These are phyloP conservation scores for Spergularia marina DNA, from an alignment of 148 eudicot genomes.

Conservation along the genomic window DNA sequence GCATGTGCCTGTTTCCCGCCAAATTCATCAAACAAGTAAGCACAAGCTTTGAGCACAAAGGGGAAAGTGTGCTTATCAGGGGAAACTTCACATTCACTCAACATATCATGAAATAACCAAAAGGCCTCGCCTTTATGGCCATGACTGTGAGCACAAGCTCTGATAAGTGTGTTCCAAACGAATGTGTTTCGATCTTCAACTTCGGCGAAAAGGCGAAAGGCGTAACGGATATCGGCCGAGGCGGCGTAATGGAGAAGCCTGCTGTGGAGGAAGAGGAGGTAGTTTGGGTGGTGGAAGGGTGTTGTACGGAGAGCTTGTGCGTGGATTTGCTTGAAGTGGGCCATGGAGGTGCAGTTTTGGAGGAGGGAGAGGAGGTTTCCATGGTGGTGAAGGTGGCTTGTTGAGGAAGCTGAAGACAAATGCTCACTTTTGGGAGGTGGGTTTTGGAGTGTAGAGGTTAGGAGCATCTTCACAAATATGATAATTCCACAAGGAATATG, in stretches of 20 bases:
- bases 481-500: too few relatives aligned
- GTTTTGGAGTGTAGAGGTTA: conserved; percentile 9
- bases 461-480: neutral
- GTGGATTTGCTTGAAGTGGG: conserved; percentile 67
- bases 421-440: neutral
- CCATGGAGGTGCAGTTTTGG: conserved; percentile 40
- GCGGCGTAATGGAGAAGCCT: conserved; percentile 51
- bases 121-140: conserved; percentile 41
- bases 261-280: conserved; percentile 39
- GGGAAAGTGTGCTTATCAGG: conserved; percentile 81
- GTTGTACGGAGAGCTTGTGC: conserved; percentile 56
- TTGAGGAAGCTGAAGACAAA: conserved; percentile 13
- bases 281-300: conserved; percentile 24
- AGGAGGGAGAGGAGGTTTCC: conserved; percentile 43
- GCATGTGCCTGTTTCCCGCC: conserved; percentile 56
- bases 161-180: conserved; percentile 60
- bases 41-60: conserved; percentile 69
- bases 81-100: conserved; percentile 25
- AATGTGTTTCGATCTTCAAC: conserved; percentile 53
- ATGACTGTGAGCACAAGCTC: conserved; percentile 47
- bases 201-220: conserved; percentile 39
- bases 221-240: conserved; percentile 38
- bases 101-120: conserved; percentile 43
- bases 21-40: conserved; percentile 43
- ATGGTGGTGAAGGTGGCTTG: conserved; percentile 26